A percentile compares a stretch with the other conserved stretches of the same genome.
phyloP scores from a whole-genome alignment of 371 early-diverging fungal genomes.

The Basidiobolus meristosporus region DNA sequence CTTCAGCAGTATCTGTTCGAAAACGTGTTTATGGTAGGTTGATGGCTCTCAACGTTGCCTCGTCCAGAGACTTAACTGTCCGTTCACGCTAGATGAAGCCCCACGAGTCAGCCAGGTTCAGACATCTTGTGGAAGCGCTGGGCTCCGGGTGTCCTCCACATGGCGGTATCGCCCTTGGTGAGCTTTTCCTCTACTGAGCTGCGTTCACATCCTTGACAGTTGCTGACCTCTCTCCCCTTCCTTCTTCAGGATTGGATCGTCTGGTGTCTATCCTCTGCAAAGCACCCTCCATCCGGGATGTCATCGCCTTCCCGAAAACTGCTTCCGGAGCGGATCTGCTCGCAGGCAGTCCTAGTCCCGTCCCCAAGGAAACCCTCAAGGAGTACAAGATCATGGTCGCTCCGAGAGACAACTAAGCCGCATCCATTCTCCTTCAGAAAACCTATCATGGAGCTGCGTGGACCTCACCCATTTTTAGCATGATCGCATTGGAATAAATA shows the following conservation, averaged over 20 bases:
- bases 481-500: no score
- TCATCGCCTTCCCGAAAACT: slow-evolving; percentile 86
- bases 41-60: not conserved
- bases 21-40: slow-evolving; percentile 31
- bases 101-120: slow-evolving; percentile 37
- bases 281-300: slow-evolving; percentile 62
- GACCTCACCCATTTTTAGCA: no score
- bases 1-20: slow-evolving; percentile 58
- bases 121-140: slow-evolving; percentile 66
- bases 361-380: no score
- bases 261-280: slow-evolving; percentile 59
- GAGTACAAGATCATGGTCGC: no score
- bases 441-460: no score
- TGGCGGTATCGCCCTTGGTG: slow-evolving; percentile 74
- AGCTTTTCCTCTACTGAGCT: no score
- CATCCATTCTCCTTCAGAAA: no score
- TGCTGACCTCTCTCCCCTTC: not conserved
- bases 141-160: slow-evolving; percentile 81
- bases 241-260: slow-evolving; percentile 47
- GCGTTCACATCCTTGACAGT: not conserved
- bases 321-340: slow-evolving; percentile 65
- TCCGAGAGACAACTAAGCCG: no score
- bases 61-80: no score
- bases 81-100: slow-evolving; percentile 10
- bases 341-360: slow-evolving; percentile 47